Base-by-base conservation (phyloP, 495 filamentous ascomycete genomes). In the Acidomyces sp. region DNA sequence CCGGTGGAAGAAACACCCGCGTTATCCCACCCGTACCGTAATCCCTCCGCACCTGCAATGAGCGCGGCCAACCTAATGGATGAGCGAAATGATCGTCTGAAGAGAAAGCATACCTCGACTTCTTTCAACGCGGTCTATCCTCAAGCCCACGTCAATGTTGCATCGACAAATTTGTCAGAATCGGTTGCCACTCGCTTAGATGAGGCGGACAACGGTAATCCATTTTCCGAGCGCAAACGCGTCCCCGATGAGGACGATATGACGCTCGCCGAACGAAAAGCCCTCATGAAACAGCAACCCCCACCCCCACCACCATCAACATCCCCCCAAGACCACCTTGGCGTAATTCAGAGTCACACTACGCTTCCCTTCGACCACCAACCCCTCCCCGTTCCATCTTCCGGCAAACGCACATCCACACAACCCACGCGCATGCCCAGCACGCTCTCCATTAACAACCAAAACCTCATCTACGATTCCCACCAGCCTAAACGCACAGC, bases 231-330 rank as follows among this genome's bases (percentile, higher is more conserved):
- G 15, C 43, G 30, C 15, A 38, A 39, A 30, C 34, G 45, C 4
- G 5, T 38, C n/a, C 21, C 65, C 37, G 69, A 71, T 32, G 63
- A 60, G 28, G 85, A 90, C 39, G 71, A 87, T 54, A 68, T 88
- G 44, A 76, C 82, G 0, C 77, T 93, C 13, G 78, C 79, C 16
- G 71, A 77, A 44, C 80, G 82, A 36, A 74, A 62, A 30, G 54
- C 61, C 20, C 46, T 70, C 41, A 61, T 74, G 4, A 68, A 72
- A 30, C 64, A 61, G 34, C 53, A 53, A 21, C n/a, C n/a, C n/a
- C n/a, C n/a, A n/a, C n/a, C n/a, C n/a, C n/a, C n/a, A n/a, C n/a
- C n/a, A n/a, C n/a, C n/a, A n/a, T n/a, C n/a, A n/a, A n/a, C n/a
- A n/a, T n/a, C n/a, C n/a, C n/a, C n/a, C n/a, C n/a, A n/a, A n/a